A percentile compares a stretch with the other conserved stretches of the same genome.
Conservation (phyloP, 2,329 filamentous ascomycete species). For the Aspergillus fijiensis region DNA sequence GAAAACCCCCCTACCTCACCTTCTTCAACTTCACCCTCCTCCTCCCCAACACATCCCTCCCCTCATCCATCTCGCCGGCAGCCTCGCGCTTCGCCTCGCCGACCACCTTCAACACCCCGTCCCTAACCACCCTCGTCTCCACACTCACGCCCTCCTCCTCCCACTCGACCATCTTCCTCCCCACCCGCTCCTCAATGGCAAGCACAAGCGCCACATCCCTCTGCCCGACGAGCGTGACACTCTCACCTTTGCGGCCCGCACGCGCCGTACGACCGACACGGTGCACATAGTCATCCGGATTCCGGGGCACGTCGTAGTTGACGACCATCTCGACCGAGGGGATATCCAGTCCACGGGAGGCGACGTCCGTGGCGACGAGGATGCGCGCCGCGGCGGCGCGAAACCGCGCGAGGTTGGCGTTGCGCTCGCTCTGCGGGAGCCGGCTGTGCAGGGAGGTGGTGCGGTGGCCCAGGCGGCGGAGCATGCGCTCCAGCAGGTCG, state of each 20-base stretch:
- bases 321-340: conserved; percentile 86
- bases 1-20: conserved; percentile 28
- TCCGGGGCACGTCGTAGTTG: conserved; percentile 94
- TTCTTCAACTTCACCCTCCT: conserved; percentile 52
- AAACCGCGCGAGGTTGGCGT: conserved; percentile 86
- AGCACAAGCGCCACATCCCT: conserved; percentile 87
- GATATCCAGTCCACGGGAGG: conserved; percentile 90
- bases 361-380: conserved; percentile 92
- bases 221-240: conserved; percentile 87
- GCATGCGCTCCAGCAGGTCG: conserved; percentile 81
- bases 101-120: conserved; percentile 77
- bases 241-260: conserved; percentile 79
- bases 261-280: conserved; percentile 91
- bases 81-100: conserved; percentile 96
- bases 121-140: conserved; percentile 82
- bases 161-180: conserved; percentile 77
- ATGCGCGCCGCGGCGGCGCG: conserved; percentile 84
- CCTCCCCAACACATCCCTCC: conserved; percentile 88
- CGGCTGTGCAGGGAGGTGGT: conserved; percentile 89
- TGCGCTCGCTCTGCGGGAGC: conserved; percentile 79
- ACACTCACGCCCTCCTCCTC: conserved; percentile 87
- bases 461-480: conserved; percentile 81
- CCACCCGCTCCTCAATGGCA: conserved; percentile 82
- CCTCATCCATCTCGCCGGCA: conserved; percentile 85
- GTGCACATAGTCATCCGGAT: conserved; percentile 97